Evolutionary conservation across 2,329 filamentous ascomycete species (phyloP).

Genomic region (Fusarium devonianum): DNA sequence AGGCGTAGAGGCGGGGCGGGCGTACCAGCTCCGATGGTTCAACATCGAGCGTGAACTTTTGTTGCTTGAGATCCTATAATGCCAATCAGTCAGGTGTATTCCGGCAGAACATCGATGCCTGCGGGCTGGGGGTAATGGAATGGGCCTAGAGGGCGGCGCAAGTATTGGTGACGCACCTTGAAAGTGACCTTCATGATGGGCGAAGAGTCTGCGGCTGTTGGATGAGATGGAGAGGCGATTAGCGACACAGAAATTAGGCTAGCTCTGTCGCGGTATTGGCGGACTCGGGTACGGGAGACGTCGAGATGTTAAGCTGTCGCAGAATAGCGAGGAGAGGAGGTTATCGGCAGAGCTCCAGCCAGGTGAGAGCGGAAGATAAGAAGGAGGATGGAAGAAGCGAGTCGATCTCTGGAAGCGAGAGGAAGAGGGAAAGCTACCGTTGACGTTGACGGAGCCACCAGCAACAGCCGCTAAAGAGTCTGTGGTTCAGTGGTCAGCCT

Average conservation of each 20-base stretch:
- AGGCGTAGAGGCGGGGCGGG: constrained; percentile 44
- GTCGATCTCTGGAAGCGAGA: constrained; percentile 15
- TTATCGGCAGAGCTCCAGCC: constrained; percentile 6
- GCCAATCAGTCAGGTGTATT: constrained; percentile 16
- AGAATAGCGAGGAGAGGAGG: neutral
- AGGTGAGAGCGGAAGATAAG: constrained; percentile 2
- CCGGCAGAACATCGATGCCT: constrained; percentile 1
- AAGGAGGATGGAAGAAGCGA: constrained; percentile 12
- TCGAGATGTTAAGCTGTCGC: constrained; percentile 1
- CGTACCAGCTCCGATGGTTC: constrained; percentile 91
- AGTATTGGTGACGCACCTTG: constrained; percentile 56
- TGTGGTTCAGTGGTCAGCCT: constrained; percentile 15
- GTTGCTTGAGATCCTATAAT: constrained; percentile 91
- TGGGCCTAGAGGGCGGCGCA: neutral
- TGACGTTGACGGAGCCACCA: constrained; percentile 34
- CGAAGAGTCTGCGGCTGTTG: constrained; percentile 48
- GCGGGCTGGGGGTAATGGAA: neutral
- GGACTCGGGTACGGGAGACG: constrained; percentile 5
- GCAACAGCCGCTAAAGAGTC: constrained; percentile 7
- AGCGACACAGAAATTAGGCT: constrained; percentile 19
- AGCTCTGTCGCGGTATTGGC: constrained; percentile 19
- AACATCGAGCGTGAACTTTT: constrained; percentile 96
- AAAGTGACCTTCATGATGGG: constrained; percentile 74
- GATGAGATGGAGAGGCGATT: constrained; percentile 34
- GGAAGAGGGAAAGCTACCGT: constrained; percentile 31